Percentiles rank a stretch among this genome's conserved stretches.
phyloP scores from a whole-genome alignment of 306 rosid species.

The Aeschynomene evenia region DNA sequence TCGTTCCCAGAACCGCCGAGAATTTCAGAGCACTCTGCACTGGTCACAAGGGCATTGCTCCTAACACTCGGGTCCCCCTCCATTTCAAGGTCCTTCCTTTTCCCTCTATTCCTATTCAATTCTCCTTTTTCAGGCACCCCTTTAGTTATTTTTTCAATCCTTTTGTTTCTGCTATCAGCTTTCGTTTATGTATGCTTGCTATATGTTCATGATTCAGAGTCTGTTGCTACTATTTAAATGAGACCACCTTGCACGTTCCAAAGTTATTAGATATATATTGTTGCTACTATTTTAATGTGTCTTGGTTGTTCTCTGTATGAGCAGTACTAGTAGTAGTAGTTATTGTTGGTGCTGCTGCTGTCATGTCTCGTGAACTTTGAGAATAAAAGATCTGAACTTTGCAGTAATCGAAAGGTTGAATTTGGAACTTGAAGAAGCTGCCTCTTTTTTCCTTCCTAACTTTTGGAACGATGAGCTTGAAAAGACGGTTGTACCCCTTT shows the following conservation, averaged over 20 bases:
- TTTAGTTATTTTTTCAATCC: not conserved
- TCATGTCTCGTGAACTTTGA: not conserved
- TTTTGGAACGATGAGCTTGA: constrained; percentile 17
- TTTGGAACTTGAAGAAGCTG: constrained; percentile 15
- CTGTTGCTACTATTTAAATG: not conserved
- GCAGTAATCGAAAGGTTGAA: constrained; percentile 20
- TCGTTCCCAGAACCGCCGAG: constrained; percentile 73
- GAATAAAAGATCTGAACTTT: constrained; percentile 13
- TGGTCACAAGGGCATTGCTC: constrained; percentile 85
- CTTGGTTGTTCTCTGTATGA: not conserved
- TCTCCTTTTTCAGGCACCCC: not conserved
- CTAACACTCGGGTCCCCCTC: constrained; percentile 74
- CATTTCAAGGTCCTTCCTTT: constrained; percentile 67
- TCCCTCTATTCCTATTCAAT: not conserved
- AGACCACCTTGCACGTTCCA: too few relatives aligned
- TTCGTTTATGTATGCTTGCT: too few relatives aligned
- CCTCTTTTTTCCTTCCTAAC: not conserved
- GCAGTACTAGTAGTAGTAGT: not conserved
- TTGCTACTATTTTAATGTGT: not conserved
- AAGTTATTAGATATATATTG: too few relatives aligned
- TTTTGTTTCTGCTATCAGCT: not conserved
- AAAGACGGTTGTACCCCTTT: constrained; percentile 20
- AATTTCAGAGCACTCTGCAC: constrained; percentile 94
- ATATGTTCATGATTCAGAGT: not conserved
- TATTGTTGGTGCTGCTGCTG: too few relatives aligned